Conservation (phyloP, 192 early-diverging fungal species). For the Mortierella claussenii region DNA sequence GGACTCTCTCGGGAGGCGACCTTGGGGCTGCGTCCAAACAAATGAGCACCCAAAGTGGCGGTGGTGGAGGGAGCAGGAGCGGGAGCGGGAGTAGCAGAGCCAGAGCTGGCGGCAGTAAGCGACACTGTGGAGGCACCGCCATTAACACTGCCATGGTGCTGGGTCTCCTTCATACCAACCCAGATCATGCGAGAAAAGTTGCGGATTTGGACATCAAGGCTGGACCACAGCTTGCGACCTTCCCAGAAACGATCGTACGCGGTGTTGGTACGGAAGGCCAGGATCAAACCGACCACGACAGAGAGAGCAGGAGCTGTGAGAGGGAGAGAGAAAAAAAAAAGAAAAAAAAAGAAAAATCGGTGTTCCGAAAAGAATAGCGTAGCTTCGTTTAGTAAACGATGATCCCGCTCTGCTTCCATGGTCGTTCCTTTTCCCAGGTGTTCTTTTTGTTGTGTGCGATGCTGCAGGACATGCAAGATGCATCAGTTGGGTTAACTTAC, state of each 20-base stretch:
- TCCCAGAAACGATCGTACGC: conserved; percentile 57
- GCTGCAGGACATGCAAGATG: background rate
- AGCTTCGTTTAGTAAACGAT: background rate
- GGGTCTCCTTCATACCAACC: conserved; percentile 48
- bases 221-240: conserved; percentile 54
- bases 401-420: too few relatives aligned
- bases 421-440: background rate
- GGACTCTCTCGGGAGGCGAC: background rate
- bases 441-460: background rate
- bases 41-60: background rate
- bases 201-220: conserved; percentile 49
- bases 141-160: background rate
- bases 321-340: background rate
- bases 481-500: conserved; percentile 13
- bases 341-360: background rate
- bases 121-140: conserved; percentile 11
- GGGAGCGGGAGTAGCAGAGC: background rate
- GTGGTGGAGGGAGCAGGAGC: background rate
- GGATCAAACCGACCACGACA: conserved; percentile 51
- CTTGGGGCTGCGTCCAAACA: conserved; percentile 35
- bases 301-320: conserved; percentile 43
- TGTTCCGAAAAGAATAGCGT: too few relatives aligned
- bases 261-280: conserved; percentile 54
- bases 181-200: conserved; percentile 55
- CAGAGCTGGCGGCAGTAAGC: conserved; percentile 13